Evolutionary conservation across 2,329 filamentous ascomycete genomes (phyloP), one percentile per base, ranked within the genome.

Genomic region (Claviceps quebecensis): DNA sequence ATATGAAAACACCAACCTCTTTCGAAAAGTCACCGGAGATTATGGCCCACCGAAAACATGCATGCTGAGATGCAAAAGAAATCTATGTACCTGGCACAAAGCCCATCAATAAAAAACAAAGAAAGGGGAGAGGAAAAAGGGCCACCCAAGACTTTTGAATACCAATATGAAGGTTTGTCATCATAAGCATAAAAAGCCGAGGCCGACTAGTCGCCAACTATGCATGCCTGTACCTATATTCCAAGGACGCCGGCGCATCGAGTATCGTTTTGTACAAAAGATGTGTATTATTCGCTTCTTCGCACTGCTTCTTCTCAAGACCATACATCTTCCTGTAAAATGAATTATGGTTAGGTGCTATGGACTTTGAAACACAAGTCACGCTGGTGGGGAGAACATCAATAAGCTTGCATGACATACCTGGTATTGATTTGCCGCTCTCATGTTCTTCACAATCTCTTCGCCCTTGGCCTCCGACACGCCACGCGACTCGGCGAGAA

Each of bases 381-480:
- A 34, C 29, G 9, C 29, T 34, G 17, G 26, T 13, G 8, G 9
- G 14, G 23, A 1, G 4, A 5, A n/a, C 16, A 11, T 4, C 7
- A n/a, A 4, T 1, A 17, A 19, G 13, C 2, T 38, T 6, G 19
- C 9, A 38, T 44, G 13, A 69, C 73, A 54, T 78, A 83, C 93
- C 77, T 98, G 94, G 75, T 98, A 98, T 69, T 93, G 87, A 69
- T 95, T 96, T 57, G 85, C 83, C 58, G 86, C 84, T 63, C 93
- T 84, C 91, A 98, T 96, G 61, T 84, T 84, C 80, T 97, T 98
- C 55, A 98, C 89, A 62, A 96, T 83, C 64, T 97, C 91, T 70
- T 98, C 93, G 14, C 81, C 93, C 77, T 95, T 95, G 56, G 84
- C 75, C 61, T 91, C 84, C 1, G 87, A 76, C 53, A 97, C 77